Conservation (phyloP, 1,284 basidiomycete species). For the Sanguinoderma infundibulare region DNA sequence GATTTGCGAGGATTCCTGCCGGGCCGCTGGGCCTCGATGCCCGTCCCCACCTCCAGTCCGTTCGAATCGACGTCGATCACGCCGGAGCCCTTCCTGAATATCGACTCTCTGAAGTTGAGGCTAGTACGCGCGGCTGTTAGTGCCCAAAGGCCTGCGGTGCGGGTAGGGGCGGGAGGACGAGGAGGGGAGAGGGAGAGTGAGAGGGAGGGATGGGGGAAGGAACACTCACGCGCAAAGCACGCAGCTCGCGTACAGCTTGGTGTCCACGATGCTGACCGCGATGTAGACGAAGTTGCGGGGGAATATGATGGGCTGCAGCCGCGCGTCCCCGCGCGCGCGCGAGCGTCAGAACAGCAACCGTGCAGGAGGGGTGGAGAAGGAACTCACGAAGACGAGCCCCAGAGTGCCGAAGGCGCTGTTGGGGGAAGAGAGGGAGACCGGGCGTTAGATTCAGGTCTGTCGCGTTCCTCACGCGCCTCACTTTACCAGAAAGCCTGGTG, state of each 20-base stretch:
- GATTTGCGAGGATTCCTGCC: no score
- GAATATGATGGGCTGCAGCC: neutral
- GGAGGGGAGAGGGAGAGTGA: neutral
- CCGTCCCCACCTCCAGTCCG: no score
- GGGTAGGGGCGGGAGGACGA: neutral
- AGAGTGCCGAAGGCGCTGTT: neutral
- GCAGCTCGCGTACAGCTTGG: slow-evolving; percentile 2
- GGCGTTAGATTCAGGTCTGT: neutral
- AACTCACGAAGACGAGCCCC: neutral
- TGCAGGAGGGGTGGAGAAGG: neutral
- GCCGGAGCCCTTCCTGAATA: neutral
- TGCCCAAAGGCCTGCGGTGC: neutral
- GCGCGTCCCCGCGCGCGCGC: no score
- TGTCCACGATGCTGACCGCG: neutral
- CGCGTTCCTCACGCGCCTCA: neutral
- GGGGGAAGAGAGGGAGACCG: neutral
- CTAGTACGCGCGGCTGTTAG: neutral
- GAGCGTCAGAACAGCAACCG: neutral
- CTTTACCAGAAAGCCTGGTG: neutral
- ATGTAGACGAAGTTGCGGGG: neutral
- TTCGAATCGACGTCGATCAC: neutral
- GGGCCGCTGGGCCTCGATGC: no score
- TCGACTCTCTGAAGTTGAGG: neutral
- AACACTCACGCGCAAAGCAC: neutral
- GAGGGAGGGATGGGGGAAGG: no score